Conservation (phyloP, 495 filamentous ascomycete species). For the Aspergillus affinis region DNA sequence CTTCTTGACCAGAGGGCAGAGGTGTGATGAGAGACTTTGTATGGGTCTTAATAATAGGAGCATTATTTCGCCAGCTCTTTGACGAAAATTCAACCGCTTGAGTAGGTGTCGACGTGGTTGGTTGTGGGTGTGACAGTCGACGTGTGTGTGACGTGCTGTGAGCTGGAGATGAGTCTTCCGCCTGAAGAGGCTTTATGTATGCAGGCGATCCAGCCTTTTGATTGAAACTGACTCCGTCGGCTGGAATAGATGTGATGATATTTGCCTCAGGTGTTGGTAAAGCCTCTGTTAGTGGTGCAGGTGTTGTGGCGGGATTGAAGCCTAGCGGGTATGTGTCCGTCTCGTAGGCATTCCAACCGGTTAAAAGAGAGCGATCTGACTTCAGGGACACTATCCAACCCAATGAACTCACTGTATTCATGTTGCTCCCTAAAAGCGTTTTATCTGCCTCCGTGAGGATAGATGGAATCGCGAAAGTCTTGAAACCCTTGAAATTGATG, state of each 20-base stretch:
- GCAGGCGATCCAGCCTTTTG: slow-evolving; percentile 4
- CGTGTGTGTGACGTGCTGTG: slow-evolving; percentile 3
- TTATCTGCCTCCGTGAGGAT: slow-evolving; percentile 7
- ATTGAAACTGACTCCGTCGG: slow-evolving; percentile 4
- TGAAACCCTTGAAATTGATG: not conserved
- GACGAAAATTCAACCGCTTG: slow-evolving; percentile 3
- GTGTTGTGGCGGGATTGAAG: slow-evolving; percentile 7
- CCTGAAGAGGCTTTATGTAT: slow-evolving; percentile 4
- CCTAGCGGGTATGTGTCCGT: slow-evolving; percentile 5
- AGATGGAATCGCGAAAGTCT: slow-evolving; percentile 6
- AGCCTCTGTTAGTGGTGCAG: slow-evolving; percentile 6
- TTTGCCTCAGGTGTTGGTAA: slow-evolving; percentile 10
- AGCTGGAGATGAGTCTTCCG: slow-evolving; percentile 1
- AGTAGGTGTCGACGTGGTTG: slow-evolving; percentile 6
- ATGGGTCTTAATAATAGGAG: not conserved
- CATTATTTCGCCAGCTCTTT: slow-evolving; percentile 2
- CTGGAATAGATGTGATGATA: slow-evolving; percentile 7
- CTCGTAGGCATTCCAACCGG: slow-evolving; percentile 9
- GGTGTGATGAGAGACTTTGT: slow-evolving; percentile 7
- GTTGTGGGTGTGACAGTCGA: slow-evolving; percentile 3
- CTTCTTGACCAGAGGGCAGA: slow-evolving; percentile 4
- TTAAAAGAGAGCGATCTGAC: slow-evolving; percentile 10
- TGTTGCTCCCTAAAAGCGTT: slow-evolving; percentile 8
- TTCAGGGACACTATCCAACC: slow-evolving; percentile 4
- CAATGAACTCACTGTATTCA: slow-evolving; percentile 8